phyloP scores from a whole-genome alignment of 805 yeast genomes.

The Wickerhamomyces chaumierensis region DNA sequence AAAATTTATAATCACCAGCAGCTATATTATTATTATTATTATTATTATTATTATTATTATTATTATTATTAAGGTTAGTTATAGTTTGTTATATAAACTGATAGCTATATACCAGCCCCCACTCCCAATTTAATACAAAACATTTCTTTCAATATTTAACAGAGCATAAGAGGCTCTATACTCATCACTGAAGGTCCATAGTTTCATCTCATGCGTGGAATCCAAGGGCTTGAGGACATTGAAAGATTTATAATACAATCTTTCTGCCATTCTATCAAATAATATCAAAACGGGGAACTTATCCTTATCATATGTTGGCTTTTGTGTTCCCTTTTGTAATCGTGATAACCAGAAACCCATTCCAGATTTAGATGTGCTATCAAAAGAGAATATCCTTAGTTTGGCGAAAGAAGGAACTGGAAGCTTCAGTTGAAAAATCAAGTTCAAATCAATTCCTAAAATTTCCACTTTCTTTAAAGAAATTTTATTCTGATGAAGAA shows the following conservation, averaged over 20 bases:
- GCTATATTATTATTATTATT: too few species aligned
- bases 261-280: constrained; percentile 10
- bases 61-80: too few species aligned
- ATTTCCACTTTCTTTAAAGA: constrained; percentile 11
- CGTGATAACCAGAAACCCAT: constrained; percentile 11
- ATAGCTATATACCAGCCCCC: too few species aligned
- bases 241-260: constrained; percentile 6
- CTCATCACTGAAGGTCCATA: constrained; percentile 3
- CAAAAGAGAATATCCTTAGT: constrained; percentile 17
- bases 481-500: constrained; percentile 1
- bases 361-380: constrained; percentile 13
- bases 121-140: too few species aligned
- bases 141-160: neutral
- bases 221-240: neutral
- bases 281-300: constrained; percentile 9
- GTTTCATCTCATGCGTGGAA: constrained; percentile 1
- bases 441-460: constrained; percentile 10
- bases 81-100: too few species aligned
- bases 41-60: too few species aligned
- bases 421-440: constrained; percentile 5
- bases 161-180: neutral
- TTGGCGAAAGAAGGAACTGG: constrained; percentile 7
- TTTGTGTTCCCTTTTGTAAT: constrained; percentile 8
- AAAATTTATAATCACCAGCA: too few species aligned
- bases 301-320: constrained; percentile 5